Evolutionary conservation across 306 rosid species (phyloP), one percentile per base, ranked within the genome.

Genomic region (Gynostemma pentaphyllum): DNA sequence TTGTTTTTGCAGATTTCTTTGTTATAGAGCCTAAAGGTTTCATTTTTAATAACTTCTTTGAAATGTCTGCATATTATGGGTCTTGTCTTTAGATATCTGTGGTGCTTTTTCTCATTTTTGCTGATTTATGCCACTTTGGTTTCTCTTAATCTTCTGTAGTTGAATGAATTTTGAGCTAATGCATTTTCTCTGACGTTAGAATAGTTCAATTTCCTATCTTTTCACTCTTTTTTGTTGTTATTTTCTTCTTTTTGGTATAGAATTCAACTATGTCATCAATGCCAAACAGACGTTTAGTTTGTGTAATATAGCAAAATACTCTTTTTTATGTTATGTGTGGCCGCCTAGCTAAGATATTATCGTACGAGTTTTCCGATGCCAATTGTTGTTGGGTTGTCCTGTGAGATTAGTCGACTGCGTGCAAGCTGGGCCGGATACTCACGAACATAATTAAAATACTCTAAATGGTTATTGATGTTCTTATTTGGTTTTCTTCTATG

Each of bases 1-100:
- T 62, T 41, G 2, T 34, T 67, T 48, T 11, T 62, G 59, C 46
- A 46, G 65, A 45, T 45, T 30, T 63, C 21, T 49, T 52, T 70
- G 16, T 67, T 14, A 37, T 60, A 10, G 5, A 37, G n/a, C 44
- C 26, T 52, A 52, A 21, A n/a, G 16, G 56, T 70, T 52, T 29
- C 24, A 53, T 57, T 45, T 40, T 47, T 19, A 48, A 30, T 28
- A 23, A 59, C 29, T 52, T 30, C 74, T 67, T 46, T 32, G 29
- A 45, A 44, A 13, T 28, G 54, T 27, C 27, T 64, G 27, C 27
- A 15, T 45, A 3, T 45, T n/a, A 14, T 23, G 3, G 23, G 51
- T 45, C 22, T 10, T 7, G 9, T 45, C 6, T 15, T 45, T 1
- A 15, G 16, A 15, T 15, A 23, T 2, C 51, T 15, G 22, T 45